phyloP scores from a whole-genome alignment of 2,329 filamentous ascomycete genomes.

The Pseudopithomyces chartarum region DNA sequence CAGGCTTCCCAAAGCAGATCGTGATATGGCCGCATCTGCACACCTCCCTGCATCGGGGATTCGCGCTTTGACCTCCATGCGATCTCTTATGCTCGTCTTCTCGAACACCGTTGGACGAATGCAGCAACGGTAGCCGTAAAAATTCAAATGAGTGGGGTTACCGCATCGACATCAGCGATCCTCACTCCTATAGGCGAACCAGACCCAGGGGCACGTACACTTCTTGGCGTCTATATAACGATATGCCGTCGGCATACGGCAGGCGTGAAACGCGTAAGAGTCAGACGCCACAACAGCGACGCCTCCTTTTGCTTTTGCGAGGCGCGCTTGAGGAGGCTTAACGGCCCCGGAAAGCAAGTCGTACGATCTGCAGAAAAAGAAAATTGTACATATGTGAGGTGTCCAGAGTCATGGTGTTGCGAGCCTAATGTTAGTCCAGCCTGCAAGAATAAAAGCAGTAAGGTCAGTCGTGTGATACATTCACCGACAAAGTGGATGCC shows the following conservation, averaged over 20 bases:
- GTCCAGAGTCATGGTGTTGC: neutral
- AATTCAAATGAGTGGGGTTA: neutral
- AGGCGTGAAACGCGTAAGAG: constrained; percentile 3
- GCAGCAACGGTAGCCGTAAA: neutral
- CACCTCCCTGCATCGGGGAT: constrained; percentile 4
- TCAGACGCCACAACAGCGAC: neutral
- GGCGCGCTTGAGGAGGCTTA: neutral
- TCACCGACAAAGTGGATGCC: neutral
- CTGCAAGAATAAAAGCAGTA: neutral
- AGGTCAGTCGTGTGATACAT: constrained; percentile 6
- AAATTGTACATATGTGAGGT: neutral
- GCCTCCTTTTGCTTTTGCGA: neutral
- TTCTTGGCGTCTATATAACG: neutral
- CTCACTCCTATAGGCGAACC: neutral
- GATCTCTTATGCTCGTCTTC: neutral
- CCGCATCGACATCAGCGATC: neutral
- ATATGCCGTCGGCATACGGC: neutral
- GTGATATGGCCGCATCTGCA: constrained; percentile 9
- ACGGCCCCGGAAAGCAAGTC: constrained; percentile 4
- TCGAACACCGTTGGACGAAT: constrained; percentile 3
- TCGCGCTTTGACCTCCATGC: neutral
- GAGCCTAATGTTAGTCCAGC: neutral
- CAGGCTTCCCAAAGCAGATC: constrained; percentile 14
- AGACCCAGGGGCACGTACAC: neutral
- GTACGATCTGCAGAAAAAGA: constrained; percentile 17